phyloP scores from a whole-genome alignment of 2,329 filamentous ascomycete genomes.

The Hirsutella thompsonii region DNA sequence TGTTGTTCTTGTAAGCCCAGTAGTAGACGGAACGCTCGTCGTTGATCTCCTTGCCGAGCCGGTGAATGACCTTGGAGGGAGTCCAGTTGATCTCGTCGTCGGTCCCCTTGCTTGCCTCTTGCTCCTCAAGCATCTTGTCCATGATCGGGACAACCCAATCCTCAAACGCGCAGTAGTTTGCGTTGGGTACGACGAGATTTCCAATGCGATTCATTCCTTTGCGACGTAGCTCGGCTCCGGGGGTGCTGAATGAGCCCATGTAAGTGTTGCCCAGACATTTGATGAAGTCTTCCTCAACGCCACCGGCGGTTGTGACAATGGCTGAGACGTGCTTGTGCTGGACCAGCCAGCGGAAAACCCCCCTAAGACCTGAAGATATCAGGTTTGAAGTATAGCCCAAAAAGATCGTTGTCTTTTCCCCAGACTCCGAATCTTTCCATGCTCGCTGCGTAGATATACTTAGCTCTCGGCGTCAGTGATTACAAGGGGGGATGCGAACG shows the following conservation, averaged over 20 bases:
- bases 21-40: constrained; percentile 87
- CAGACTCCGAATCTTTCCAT: constrained; percentile 71
- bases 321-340: constrained; percentile 86
- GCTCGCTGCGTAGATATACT: constrained; percentile 36
- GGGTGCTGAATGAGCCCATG: constrained; percentile 70
- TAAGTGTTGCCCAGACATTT: constrained; percentile 95
- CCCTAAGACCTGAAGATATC: constrained; percentile 88
- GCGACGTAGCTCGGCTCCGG: constrained; percentile 64
- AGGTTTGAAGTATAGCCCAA: constrained; percentile 96
- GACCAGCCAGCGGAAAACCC: constrained; percentile 83
- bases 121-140: constrained; percentile 87
- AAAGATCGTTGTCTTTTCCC: constrained; percentile 80
- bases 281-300: constrained; percentile 95
- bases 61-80: constrained; percentile 79
- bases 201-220: constrained; percentile 92
- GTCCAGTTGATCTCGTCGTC: constrained; percentile 77
- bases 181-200: constrained; percentile 90
- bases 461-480: constrained; percentile 3
- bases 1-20: constrained; percentile 95
- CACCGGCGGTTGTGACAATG: constrained; percentile 90
- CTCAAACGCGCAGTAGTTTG: constrained; percentile 91
- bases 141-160: constrained; percentile 95
- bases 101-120: constrained; percentile 63
- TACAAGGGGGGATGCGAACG: constrained; percentile 9
- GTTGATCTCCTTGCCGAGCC: constrained; percentile 88